phyloP scores from a whole-genome alignment of 495 filamentous ascomycete genomes.

The Ascobolus immersus region DNA sequence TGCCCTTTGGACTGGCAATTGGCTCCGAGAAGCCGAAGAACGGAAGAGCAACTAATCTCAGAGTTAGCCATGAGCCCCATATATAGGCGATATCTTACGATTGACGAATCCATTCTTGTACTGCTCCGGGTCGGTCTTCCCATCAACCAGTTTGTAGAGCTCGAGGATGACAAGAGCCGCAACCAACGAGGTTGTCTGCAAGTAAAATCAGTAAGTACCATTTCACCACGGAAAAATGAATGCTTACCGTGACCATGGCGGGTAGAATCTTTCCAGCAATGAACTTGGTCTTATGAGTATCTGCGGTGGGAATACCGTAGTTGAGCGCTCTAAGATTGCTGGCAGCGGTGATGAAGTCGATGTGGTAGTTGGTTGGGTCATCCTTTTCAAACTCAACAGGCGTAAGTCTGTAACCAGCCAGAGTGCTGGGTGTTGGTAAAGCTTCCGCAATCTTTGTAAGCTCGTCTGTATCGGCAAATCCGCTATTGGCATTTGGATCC shows the following conservation, averaged over 20 bases:
- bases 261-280: slow-evolving; percentile 99
- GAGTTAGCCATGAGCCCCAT: no score
- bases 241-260: slow-evolving; percentile 42
- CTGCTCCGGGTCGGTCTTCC: slow-evolving; percentile 79
- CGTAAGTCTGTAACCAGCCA: slow-evolving; percentile 64
- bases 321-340: slow-evolving; percentile 94
- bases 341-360: slow-evolving; percentile 94
- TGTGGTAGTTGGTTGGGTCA: slow-evolving; percentile 92
- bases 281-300: slow-evolving; percentile 95
- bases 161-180: slow-evolving; percentile 84
- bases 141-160: slow-evolving; percentile 89
- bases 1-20: slow-evolving; percentile 72
- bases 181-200: slow-evolving; percentile 60
- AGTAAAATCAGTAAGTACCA: slow-evolving; percentile 2
- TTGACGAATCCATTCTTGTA: slow-evolving; percentile 99
- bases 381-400: slow-evolving; percentile 99
- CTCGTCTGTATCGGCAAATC: slow-evolving; percentile 35
- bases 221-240: background rate
- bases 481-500: slow-evolving; percentile 46
- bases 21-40: slow-evolving; percentile 98
- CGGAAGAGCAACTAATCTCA: slow-evolving; percentile 81
- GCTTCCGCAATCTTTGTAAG: slow-evolving; percentile 37
- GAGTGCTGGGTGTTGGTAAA: slow-evolving; percentile 51
- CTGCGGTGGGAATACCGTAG: slow-evolving; percentile 78
- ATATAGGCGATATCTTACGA: no score